Percentiles rank a stretch among this genome's conserved stretches.
phyloP scores from a whole-genome alignment of 345 rosid genomes.

The Dipteronia dyeriana region DNA sequence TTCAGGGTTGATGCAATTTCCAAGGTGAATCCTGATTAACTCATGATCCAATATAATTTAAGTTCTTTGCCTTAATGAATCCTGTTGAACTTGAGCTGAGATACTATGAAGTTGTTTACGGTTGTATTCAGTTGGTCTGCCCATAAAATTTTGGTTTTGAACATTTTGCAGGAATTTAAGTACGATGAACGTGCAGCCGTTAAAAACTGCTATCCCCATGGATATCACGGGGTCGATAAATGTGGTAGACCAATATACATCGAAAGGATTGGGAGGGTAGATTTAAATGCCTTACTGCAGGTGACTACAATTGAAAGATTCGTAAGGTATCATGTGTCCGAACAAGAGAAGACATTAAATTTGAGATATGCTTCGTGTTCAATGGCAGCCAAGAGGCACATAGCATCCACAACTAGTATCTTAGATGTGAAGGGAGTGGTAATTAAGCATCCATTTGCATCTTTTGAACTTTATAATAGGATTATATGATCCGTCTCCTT shows the following conservation, averaged over 20 bases:
- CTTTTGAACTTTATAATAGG: not conserved
- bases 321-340: slow-evolving; percentile 55
- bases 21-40: slow-evolving; percentile 32
- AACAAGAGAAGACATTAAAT: slow-evolving; percentile 56
- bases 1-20: slow-evolving; percentile 45
- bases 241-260: slow-evolving; percentile 60
- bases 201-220: slow-evolving; percentile 62
- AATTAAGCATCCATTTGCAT: slow-evolving; percentile 22
- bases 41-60: not conserved
- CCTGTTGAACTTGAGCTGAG: not conserved
- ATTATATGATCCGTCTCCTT: not conserved
- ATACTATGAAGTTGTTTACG: not conserved
- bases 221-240: slow-evolving; percentile 65
- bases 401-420: slow-evolving; percentile 57
- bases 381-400: slow-evolving; percentile 55
- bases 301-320: slow-evolving; percentile 48
- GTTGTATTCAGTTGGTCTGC: not conserved
- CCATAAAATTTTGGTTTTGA: not conserved
- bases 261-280: slow-evolving; percentile 61
- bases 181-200: slow-evolving; percentile 47
- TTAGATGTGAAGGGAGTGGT: slow-evolving; percentile 73
- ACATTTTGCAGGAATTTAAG: slow-evolving; percentile 48
- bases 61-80: not conserved
- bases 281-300: slow-evolving; percentile 44
- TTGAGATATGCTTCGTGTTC: slow-evolving; percentile 60